Conservation (phyloP, 257 asterid genomes). For the Ajuga chamaepitys region DNA sequence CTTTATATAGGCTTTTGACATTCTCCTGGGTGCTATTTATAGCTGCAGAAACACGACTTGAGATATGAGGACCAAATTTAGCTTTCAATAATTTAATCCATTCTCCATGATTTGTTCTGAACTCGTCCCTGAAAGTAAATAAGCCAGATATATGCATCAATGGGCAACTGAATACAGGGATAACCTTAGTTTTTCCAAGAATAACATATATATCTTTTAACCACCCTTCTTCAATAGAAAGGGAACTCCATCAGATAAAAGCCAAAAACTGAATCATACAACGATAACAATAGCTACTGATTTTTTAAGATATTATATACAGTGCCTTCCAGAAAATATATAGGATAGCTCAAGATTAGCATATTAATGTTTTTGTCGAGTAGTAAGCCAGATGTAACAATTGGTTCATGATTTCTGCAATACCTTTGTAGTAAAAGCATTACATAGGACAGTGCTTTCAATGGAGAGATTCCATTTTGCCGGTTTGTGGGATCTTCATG, state of each 20-base stretch:
- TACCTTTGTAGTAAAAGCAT: constrained; percentile 82
- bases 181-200: neutral
- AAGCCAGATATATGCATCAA: constrained; percentile 11
- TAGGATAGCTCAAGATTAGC: neutral
- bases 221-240: neutral
- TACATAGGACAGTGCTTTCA: constrained; percentile 65
- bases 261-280: neutral
- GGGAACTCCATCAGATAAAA: neutral
- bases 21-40: constrained; percentile 48
- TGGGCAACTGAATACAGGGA: neutral
- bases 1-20: constrained; percentile 65
- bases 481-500: constrained; percentile 41
- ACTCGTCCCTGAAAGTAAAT: constrained; percentile 62
- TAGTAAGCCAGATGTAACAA: neutral
- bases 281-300: neutral
- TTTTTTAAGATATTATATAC: neutral
- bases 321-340: neutral
- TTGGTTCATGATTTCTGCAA: neutral
- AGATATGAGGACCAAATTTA: constrained; percentile 48
- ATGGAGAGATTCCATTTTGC: constrained; percentile 50
- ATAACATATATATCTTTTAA: neutral
- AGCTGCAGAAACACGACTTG: constrained; percentile 53
- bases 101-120: constrained; percentile 79
- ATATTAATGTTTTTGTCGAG: neutral
- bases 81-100: constrained; percentile 77